phyloP scores from a whole-genome alignment of 2,329 filamentous ascomycete genomes.

The Penicillium freii region DNA sequence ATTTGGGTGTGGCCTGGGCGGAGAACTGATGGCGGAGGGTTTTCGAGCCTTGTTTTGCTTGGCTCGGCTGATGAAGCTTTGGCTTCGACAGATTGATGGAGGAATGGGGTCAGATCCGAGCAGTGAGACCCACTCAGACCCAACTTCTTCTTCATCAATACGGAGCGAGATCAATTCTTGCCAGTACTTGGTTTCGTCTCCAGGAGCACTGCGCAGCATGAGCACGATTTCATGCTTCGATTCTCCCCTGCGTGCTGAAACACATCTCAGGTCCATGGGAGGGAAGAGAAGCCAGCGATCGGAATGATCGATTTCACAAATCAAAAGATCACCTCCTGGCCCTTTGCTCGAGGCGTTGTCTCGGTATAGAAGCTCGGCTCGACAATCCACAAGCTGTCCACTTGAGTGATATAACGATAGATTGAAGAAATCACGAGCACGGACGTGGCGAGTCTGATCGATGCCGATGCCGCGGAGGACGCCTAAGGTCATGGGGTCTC shows the following conservation, averaged over 20 bases:
- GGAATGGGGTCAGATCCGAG: constrained; percentile 66
- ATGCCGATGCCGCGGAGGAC: constrained; percentile 69
- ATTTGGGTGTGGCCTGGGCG: constrained; percentile 42
- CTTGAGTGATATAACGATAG: constrained; percentile 83
- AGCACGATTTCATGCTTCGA: constrained; percentile 71
- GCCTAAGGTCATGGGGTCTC: constrained; percentile 74
- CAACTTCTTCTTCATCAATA: constrained; percentile 72
- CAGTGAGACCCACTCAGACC: constrained; percentile 83
- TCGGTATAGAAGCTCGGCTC: constrained; percentile 80
- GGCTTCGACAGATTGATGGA: constrained; percentile 55
- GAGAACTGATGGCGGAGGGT: constrained; percentile 22
- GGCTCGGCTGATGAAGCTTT: constrained; percentile 51
- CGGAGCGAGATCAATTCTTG: constrained; percentile 77
- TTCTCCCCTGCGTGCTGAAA: constrained; percentile 79
- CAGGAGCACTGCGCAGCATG: constrained; percentile 76
- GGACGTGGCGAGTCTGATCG: constrained; percentile 76
- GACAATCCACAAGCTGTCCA: constrained; percentile 84
- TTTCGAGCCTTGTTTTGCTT: constrained; percentile 36
- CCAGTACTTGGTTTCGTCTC: constrained; percentile 64
- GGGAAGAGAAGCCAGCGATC: constrained; percentile 86
- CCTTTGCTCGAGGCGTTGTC: constrained; percentile 70
- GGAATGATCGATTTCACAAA: constrained; percentile 80
- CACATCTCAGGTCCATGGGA: constrained; percentile 68
- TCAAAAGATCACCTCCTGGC: constrained; percentile 77
- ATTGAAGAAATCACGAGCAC: constrained; percentile 85